Percentiles rank a stretch among this genome's conserved stretches.
Conservation (phyloP, 176 grass and related monocot species). For the Bothriochloa decipiens region DNA sequence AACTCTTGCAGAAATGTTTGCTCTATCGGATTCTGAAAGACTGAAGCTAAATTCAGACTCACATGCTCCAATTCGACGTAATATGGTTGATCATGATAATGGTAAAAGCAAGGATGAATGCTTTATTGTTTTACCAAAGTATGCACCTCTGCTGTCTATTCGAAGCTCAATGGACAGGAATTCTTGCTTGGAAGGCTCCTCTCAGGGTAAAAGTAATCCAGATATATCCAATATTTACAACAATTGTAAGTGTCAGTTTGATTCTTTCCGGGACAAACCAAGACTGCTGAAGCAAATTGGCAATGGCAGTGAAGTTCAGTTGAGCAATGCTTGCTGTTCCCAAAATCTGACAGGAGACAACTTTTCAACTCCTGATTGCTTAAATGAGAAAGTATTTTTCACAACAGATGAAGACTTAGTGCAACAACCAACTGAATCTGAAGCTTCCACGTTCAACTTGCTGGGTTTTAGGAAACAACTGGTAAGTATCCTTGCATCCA, state of each 20-base stretch:
- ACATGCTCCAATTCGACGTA: neutral
- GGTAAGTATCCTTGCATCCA: constrained; percentile 41
- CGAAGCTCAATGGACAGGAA: constrained; percentile 33
- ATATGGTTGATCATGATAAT: constrained; percentile 28
- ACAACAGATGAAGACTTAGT: constrained; percentile 45
- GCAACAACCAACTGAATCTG: constrained; percentile 26
- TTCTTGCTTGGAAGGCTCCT: constrained; percentile 24
- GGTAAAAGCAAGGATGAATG: constrained; percentile 45
- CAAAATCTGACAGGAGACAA: constrained; percentile 36
- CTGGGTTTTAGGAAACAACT: constrained; percentile 42
- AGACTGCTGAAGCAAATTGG: constrained; percentile 39
- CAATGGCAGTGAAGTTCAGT: constrained; percentile 20
- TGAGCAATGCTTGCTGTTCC: constrained; percentile 26
- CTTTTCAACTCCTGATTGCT: constrained; percentile 42
- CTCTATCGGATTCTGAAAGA: constrained; percentile 64
- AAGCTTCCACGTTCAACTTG: constrained; percentile 12
- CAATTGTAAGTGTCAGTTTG: constrained; percentile 30
- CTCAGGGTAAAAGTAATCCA: constrained; percentile 31
- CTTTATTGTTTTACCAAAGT: constrained; percentile 63
- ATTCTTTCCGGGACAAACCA: constrained; percentile 43
- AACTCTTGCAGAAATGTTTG: constrained; percentile 75
- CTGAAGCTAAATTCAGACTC: constrained; percentile 37
- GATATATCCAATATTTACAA: constrained; percentile 17
- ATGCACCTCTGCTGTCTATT: constrained; percentile 34
- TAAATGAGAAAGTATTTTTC: constrained; percentile 46